A percentile compares a stretch with the other conserved stretches of the same genome.
Evolutionary conservation across 805 yeast genomes (phyloP).

Genomic region (Candida pini): DNA sequence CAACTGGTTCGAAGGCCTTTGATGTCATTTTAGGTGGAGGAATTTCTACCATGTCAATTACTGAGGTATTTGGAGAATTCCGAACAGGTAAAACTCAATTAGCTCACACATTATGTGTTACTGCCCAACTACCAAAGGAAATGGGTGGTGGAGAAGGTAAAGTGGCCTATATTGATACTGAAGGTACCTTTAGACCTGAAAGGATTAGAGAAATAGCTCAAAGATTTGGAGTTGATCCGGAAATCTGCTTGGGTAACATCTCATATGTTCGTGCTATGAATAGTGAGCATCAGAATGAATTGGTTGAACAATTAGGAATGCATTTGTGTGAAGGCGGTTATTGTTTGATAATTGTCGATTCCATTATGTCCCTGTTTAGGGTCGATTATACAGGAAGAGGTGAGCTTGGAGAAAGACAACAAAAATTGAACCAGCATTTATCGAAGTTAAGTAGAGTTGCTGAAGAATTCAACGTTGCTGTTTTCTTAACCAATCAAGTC

Average conservation of each 20-base stretch:
- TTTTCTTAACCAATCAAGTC: constrained; percentile 70
- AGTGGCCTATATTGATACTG: constrained; percentile 74
- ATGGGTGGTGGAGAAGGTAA: constrained; percentile 82
- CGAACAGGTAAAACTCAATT: constrained; percentile 80
- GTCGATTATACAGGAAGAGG: constrained; percentile 79
- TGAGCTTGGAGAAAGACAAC: constrained; percentile 70
- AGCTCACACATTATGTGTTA: constrained; percentile 73
- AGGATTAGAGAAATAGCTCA: constrained; percentile 59
- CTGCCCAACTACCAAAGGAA: constrained; percentile 63
- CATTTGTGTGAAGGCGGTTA: constrained; percentile 66
- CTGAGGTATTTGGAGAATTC: constrained; percentile 77
- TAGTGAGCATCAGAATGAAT: constrained; percentile 74
- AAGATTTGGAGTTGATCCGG: constrained; percentile 63
- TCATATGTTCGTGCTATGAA: constrained; percentile 73
- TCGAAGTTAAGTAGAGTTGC: constrained; percentile 53
- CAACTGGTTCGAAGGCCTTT: constrained; percentile 68
- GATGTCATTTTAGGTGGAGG: constrained; percentile 73
- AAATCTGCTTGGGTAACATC: constrained; percentile 62
- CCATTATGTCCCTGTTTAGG: constrained; percentile 74
- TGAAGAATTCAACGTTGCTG: constrained; percentile 74
- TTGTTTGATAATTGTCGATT: constrained; percentile 56
- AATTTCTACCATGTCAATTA: constrained; percentile 67
- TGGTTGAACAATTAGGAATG: constrained; percentile 60
- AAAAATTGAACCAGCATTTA: constrained; percentile 55
- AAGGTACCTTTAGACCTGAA: constrained; percentile 78